phyloP scores from a whole-genome alignment of 805 yeast genomes.

The Nakazawaea wyomingensis region DNA sequence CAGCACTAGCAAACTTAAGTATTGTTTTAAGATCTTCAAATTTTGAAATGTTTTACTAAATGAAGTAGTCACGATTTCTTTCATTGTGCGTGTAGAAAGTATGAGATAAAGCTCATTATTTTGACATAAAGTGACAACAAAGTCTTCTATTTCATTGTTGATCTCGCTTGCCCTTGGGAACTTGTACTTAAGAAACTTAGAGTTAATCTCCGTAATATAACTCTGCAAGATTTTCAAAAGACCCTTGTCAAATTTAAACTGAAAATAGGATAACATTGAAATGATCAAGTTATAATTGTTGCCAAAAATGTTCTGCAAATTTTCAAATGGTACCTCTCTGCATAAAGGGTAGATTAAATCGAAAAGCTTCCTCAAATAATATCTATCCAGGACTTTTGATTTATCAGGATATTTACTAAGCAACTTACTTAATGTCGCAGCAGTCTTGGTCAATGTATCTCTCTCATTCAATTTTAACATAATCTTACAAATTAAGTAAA shows the following conservation, averaged over 20 bases:
- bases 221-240: not conserved
- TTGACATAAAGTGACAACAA: slow-evolving; percentile 4
- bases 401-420: slow-evolving; percentile 1
- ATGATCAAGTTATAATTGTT: slow-evolving; percentile 8
- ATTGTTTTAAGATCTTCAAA: slow-evolving; percentile 30
- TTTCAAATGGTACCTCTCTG: not conserved
- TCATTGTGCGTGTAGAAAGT: not conserved
- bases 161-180: slow-evolving; percentile 11
- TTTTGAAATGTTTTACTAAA: slow-evolving; percentile 39
- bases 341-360: not conserved
- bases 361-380: slow-evolving; percentile 2
- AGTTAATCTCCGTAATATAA: not conserved
- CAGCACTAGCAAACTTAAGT: slow-evolving; percentile 25
- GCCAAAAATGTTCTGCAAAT: not conserved
- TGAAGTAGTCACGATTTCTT: not conserved
- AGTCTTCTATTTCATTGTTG: slow-evolving; percentile 4
- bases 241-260: not conserved
- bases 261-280: slow-evolving; percentile 2
- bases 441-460: not conserved
- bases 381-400: slow-evolving; percentile 8
- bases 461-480: not conserved
- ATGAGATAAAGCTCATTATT: slow-evolving; percentile 7
- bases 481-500: slow-evolving; percentile 2
- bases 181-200: not conserved
- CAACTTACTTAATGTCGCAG: not conserved